Base-by-base conservation (phyloP, 192 early-diverging fungal species). In the Coemansia sp. region DNA sequence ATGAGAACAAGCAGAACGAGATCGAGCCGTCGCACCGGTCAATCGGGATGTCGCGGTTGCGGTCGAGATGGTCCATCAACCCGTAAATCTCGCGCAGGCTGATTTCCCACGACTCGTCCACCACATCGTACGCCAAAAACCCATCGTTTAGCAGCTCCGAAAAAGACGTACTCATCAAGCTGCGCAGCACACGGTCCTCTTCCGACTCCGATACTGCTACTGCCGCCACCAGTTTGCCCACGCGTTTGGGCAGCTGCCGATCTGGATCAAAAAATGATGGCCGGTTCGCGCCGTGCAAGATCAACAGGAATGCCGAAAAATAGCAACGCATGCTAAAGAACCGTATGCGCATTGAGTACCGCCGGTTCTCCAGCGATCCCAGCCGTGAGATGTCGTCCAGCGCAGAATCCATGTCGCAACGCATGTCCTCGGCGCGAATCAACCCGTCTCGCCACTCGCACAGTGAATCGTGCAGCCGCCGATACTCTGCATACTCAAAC, bases 271-370 rank as follows among this genome's bases (percentile, higher is more conserved):
- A 74, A 48, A 74, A 74, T 27, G 77, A 80, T 50, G 77, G 77
- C 5, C 77, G 71, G 62, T 80, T 80, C 41, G 72, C 45, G 29
- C 64, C 54, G 55, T 74, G 77, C 65, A 80, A 52, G 22, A 73
- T 55, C 37, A 70, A 61, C 27, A 80, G 17, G 6, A 65, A 57
- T 11, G 77, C 51, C 24, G 68, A 59, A 37, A 57, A 41, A 64
- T 74, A 74, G 68, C 77, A 80, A 14, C 72, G 72, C 59, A 80
- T 61, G 35, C 65, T 67, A 22, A 80, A 80, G 62, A 70, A 79
- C 11, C 77, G 66, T 27, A 79, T 49, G 24, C 77, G 71, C 77
- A 74, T 73, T 11, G 67, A 29, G 51, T 62, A 71, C 37, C 77
- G 71, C 14, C 77, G 68, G 58, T 70, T 69, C 25, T 70, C 71